phyloP scores from a whole-genome alignment of 2,329 filamentous ascomycete genomes.

The Lecanicillium sp. region DNA sequence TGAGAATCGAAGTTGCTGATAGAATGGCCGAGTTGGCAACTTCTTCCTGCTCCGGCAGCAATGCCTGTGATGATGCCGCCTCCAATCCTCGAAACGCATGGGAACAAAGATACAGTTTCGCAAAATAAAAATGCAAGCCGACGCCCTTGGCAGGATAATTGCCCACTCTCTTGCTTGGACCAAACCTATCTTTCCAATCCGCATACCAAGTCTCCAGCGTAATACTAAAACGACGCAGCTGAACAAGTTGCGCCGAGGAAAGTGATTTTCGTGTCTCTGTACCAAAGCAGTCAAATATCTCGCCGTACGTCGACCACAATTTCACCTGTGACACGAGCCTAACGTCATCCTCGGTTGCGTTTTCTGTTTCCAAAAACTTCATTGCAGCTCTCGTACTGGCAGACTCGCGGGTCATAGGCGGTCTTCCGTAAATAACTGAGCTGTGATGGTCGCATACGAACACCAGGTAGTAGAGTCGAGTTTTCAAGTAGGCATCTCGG shows the following conservation, averaged over 20 bases:
- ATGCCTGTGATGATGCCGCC: background rate
- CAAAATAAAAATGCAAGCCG: constrained; percentile 23
- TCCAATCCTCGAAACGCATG: constrained; percentile 19
- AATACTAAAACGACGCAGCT: constrained; percentile 13
- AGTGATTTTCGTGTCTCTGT: constrained; percentile 8
- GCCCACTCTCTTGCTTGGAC: constrained; percentile 18
- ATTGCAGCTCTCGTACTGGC: constrained; percentile 2
- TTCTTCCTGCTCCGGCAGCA: constrained; percentile 14
- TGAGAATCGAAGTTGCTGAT: constrained; percentile 2
- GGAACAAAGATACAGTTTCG: constrained; percentile 24
- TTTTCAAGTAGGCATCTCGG: constrained; percentile 1
- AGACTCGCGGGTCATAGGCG: constrained; percentile 1
- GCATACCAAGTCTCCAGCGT: constrained; percentile 15
- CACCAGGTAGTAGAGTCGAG: constrained; percentile 3
- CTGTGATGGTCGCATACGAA: constrained; percentile 5
- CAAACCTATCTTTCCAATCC: constrained; percentile 16
- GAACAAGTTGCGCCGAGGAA: constrained; percentile 9
- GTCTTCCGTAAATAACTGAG: constrained; percentile 2
- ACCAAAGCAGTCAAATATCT: constrained; percentile 3
- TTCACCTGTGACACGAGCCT: constrained; percentile 3
- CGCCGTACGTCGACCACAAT: constrained; percentile 1
- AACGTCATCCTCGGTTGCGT: constrained; percentile 3
- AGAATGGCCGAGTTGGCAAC: constrained; percentile 15
- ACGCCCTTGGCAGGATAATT: constrained; percentile 24
- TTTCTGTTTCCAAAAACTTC: constrained; percentile 3